Evolutionary conservation across 768 basidiomycete genomes (phyloP).

Genomic region (Austroboletus festivus): DNA sequence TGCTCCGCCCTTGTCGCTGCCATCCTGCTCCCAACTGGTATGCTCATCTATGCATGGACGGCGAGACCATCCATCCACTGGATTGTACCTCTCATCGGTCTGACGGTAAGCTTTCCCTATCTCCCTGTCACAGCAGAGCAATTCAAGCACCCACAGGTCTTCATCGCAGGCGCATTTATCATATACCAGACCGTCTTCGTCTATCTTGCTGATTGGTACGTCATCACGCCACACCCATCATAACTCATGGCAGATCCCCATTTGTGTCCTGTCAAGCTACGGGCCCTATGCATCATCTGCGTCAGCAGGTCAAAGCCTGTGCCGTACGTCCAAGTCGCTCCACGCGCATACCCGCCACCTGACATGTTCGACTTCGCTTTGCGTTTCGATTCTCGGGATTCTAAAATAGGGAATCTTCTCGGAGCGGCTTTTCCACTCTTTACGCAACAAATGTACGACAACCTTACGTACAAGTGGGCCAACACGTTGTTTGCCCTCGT

Average conservation of each 20-base stretch:
- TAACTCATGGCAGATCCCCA: neutral
- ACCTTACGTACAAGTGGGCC: conserved; percentile 58
- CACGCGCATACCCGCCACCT: neutral
- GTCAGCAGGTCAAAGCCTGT: conserved; percentile 62
- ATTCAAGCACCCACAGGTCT: conserved; percentile 34
- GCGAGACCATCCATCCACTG: conserved; percentile 53
- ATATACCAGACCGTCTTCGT: conserved; percentile 59
- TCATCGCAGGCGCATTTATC: conserved; percentile 48
- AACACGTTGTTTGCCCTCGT: conserved; percentile 55
- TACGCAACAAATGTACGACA: conserved; percentile 54
- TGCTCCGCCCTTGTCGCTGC: conserved; percentile 55
- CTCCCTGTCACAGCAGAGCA: neutral
- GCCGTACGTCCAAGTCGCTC: conserved; percentile 37
- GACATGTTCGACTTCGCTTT: conserved; percentile 17
- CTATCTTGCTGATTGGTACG: conserved; percentile 63
- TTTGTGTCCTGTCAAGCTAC: conserved; percentile 32
- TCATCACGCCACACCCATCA: neutral
- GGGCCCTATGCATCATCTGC: conserved; percentile 67
- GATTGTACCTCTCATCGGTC: conserved; percentile 42
- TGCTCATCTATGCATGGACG: conserved; percentile 75
- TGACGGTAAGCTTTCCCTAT: conserved; percentile 18
- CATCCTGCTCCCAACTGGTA: conserved; percentile 52
- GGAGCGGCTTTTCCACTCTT: conserved; percentile 61
- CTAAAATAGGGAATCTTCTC: conserved; percentile 43
- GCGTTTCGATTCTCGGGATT: conserved; percentile 1